Evolutionary conservation across 257 asterid species (phyloP), one percentile per base, ranked within the genome.

Genomic region (Solanum piurae): DNA sequence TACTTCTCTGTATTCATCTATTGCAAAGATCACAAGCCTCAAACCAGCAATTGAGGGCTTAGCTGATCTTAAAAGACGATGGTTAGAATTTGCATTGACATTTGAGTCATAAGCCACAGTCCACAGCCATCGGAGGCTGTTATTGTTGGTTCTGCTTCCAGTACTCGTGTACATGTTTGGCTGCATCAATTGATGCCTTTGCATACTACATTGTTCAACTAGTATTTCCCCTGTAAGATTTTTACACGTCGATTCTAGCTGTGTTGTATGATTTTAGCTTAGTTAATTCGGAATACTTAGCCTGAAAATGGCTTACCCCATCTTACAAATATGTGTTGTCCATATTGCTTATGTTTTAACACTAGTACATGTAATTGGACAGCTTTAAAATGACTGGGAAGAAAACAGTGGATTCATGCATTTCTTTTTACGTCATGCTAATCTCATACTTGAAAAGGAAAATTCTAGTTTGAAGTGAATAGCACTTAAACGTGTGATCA

Each of bases 151-250:
- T 52, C 9, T 5, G 62, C n/a, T 55, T 20, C 64, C 31, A 58
- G 66, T 29, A 29, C 31, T 58, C 18, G 5, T n/a, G 7, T 64
- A 64, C 72, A 11, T 64, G 72, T 2, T 29, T 66, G 73, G 34
- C 34, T 83, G 98, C 96, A 34, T 93, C 98, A 0, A 89, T 96
- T 55, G 98, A 98, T 3, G 98, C 93, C 25, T 93, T 96, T 66
- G 98, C 96, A 12, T 96, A 93, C 88, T 93, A 18, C 4, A 33
- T 68, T 77, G 68, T n/a, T 36, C 20, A 40, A 84, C 27, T 34
- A 76, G 27, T 86, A 74, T 36, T 72, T 84, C 25, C n/a, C 16
- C 1, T 29, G 38, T 31, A 12, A 14, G 44, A 77, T 42, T 7
- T 42, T 66, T 84, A 80, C 64, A 27, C 27, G 25, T 25, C 40